Evolutionary conservation across 805 yeast genomes (phyloP), one percentile per base, ranked within the genome.

Genomic region (Monosporozyma servazzii): DNA sequence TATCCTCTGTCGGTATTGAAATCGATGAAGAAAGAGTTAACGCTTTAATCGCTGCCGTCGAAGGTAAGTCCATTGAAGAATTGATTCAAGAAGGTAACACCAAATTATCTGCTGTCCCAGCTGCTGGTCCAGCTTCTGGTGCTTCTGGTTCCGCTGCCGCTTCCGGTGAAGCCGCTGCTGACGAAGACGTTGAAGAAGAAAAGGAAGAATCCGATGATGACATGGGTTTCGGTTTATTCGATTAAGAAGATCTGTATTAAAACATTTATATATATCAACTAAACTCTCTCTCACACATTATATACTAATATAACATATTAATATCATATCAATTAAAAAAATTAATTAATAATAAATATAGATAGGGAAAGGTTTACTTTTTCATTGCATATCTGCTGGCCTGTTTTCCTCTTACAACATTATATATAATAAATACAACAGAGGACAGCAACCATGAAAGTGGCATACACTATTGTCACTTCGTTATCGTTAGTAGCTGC

Each of bases 181-280:
- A 73, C 60, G 87, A 71, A 57, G 81, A 76, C 84, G 86, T 76
- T 57, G 74, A 66, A 51, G 79, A 65, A 59, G 37, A 33, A 13
- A 33, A 33, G 17, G 45, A 42, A 42, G 86, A 79, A 72, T 80
- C 84, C 59, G 88, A 82, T 71, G 88, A 81, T 67, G 93, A 84
- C 76, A 84, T 86, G 95, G 96, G 95, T 68, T 82, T 85, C 85
- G 96, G 96, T 82, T 86, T 93, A 75, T 93, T 93, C 86, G 99
- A 93, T 83, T 93, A 93, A 81, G 42, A 44, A 52, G 42, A n/a
- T 45, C 29, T 21, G 27, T 25, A 13, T 33, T 33, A 13, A 13
- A 33, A 3, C 20, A 10, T 7, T 36, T n/a, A n/a, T 36, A 36
- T 17, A 36, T 36, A 13, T 36, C 15, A 5, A 30, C 33, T 10